Evolutionary conservation across 179 eudicot genomes (phyloP), one percentile per base, ranked within the genome.

Genomic region (Spergularia azorica): DNA sequence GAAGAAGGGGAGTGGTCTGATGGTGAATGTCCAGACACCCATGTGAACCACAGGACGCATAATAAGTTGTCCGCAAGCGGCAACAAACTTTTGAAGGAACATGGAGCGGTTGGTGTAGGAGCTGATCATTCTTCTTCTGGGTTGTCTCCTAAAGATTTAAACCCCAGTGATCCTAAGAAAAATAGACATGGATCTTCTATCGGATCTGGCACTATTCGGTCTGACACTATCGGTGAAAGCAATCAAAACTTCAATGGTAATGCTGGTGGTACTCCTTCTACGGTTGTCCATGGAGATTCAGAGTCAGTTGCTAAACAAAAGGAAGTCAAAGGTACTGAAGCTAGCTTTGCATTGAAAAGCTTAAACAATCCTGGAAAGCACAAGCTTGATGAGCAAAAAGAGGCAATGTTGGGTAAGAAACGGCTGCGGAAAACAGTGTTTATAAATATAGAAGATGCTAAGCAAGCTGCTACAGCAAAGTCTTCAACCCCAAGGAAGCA

Each of bases 1-100:
- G 98, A 94, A 83, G 98, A 96, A 86, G 98, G 97, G 51, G 97
- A 91, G 82, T 91, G 93, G 95, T 93, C 91, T 72, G 95, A 95
- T 77, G 93, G 84, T 41, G 98, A 93, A 57, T 85, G 80, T 63
- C 78, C 84, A 62, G 90, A 87, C 72, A 87, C 83, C 61, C 57
- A 70, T 73, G 79, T 78, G 59, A 82, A 81, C 75, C 71, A 62
- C 79, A 73, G 75, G 74, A 73, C 58, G 70, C 82, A 77, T 12
- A 87, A 83, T 55, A 82, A 67, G 14, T 76, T 79, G 65, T 70
- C 71, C 67, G 50, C 78, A 62, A 70, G 73, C 60, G 70, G 20
- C 69, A 75, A 75, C 72, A 86, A 85, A 71, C 83, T 66, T 63
- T 60, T 77, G 17, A 82, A 52, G 72, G 90, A 86, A 13, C 89